Conservation (phyloP, 805 yeast genomes). For the Clavispora carvajalis region DNA sequence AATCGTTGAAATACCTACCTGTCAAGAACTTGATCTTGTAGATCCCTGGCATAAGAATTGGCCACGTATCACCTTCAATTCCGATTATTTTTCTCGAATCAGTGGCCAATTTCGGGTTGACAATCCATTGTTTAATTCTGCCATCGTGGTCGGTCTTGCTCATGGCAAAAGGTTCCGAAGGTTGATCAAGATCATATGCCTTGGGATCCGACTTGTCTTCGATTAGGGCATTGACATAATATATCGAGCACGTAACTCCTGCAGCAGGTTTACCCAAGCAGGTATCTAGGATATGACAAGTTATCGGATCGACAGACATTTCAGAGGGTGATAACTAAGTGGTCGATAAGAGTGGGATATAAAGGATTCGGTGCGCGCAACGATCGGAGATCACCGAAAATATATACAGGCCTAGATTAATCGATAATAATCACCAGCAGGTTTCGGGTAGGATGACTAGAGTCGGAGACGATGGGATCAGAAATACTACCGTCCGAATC, state of each 20-base stretch:
- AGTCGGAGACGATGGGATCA: not conserved
- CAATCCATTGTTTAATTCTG: constrained; percentile 64
- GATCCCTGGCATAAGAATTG: constrained; percentile 49
- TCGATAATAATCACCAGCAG: not conserved
- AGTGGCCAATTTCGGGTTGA: constrained; percentile 30
- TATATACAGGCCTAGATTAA: not conserved
- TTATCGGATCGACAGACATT: constrained; percentile 51
- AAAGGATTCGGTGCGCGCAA: not conserved
- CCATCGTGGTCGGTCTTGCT: constrained; percentile 79
- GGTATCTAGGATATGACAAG: constrained; percentile 89
- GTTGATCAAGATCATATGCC: constrained; percentile 21
- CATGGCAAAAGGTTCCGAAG: constrained; percentile 49
- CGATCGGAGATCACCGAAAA: not conserved
- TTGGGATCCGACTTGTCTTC: constrained; percentile 19
- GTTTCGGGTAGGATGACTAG: not conserved
- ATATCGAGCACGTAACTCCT: constrained; percentile 65
- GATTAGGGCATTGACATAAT: constrained; percentile 27
- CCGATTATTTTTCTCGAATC: constrained; percentile 22
- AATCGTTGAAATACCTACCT: constrained; percentile 50
- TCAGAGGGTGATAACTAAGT: not conserved
- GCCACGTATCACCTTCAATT: constrained; percentile 37
- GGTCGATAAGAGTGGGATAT: not conserved
- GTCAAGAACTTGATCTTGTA: constrained; percentile 78
- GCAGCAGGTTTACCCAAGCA: constrained; percentile 77
- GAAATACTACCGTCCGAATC: not conserved